These are phyloP conservation scores for Gracilaria domingensis DNA, from an alignment of 23 red algal species.

Conservation along the genomic window DNA sequence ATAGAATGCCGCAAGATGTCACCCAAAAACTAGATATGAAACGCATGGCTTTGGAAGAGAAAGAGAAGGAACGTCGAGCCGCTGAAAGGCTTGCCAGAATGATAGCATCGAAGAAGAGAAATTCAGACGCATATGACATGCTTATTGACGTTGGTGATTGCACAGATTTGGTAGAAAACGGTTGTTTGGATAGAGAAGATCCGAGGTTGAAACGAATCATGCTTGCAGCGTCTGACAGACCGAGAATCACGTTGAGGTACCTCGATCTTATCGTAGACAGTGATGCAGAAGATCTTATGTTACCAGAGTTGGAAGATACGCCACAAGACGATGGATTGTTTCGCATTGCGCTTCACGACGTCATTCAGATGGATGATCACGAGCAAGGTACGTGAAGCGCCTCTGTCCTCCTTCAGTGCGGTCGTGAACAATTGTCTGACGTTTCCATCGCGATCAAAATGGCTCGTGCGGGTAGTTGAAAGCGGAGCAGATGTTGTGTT, in stretches of 20 bases:
- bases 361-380: conserved; percentile 16
- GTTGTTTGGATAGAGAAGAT: conserved; percentile 15
- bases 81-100: conserved; percentile 32
- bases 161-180: conserved; percentile 19
- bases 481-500: conserved; percentile 28
- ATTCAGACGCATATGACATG: neutral
- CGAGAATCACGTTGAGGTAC: neutral
- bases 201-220: conserved; percentile 18
- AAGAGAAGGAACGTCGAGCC: conserved; percentile 42
- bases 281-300: neutral
- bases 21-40: conserved; percentile 59
- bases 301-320: conserved; percentile 16
- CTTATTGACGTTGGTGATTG: conserved; percentile 29
- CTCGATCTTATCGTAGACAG: conserved; percentile 4
- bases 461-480: neutral
- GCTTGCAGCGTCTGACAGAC: conserved; percentile 24
- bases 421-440: neutral
- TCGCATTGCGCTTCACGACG: conserved; percentile 7
- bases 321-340: conserved; percentile 7
- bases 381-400: conserved; percentile 19
- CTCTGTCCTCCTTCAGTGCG: neutral
- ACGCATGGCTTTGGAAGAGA: conserved; percentile 45
- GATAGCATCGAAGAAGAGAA: neutral
- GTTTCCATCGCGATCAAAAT: neutral
- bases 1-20: conserved; percentile 50